Percentiles rank a stretch among this genome's conserved stretches.
Evolutionary conservation across 495 filamentous ascomycete genomes (phyloP).

Genomic region (Letharia lupina): DNA sequence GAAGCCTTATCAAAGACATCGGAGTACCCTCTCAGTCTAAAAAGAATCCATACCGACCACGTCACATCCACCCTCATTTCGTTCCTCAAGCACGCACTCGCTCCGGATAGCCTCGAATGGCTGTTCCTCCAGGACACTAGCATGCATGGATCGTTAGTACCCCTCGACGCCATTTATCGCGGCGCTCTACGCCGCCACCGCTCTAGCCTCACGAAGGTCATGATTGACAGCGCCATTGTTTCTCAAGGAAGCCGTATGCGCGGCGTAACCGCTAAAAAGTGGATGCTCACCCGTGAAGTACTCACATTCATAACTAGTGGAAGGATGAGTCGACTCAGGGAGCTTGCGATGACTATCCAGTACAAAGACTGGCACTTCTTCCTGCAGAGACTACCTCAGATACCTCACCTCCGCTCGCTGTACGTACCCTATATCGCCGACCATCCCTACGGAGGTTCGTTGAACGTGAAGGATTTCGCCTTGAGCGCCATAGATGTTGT

Average conservation of each 20-base stretch:
- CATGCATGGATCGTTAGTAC: constrained; percentile 48
- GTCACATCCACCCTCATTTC: constrained; percentile 70
- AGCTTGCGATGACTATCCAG: constrained; percentile 69
- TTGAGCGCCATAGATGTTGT: constrained; percentile 79
- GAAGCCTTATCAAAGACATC: constrained; percentile 21
- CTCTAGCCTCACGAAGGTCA: constrained; percentile 62
- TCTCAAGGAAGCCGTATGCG: constrained; percentile 27
- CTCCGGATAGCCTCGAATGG: constrained; percentile 76
- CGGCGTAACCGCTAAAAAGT: constrained; percentile 53
- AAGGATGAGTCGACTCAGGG: constrained; percentile 65
- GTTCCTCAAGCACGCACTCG: constrained; percentile 78
- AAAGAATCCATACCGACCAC: constrained; percentile 71
- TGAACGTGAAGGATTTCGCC: constrained; percentile 65
- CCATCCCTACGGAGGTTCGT: constrained; percentile 45
- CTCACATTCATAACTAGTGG: constrained; percentile 74
- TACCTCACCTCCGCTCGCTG: constrained; percentile 67
- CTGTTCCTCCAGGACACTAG: constrained; percentile 74
- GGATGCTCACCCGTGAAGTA: constrained; percentile 70
- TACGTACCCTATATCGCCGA: constrained; percentile 69
- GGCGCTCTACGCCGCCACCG: constrained; percentile 66
- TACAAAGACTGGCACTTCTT: constrained; percentile 90
- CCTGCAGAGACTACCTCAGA: constrained; percentile 68
- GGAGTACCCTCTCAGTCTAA: constrained; percentile 67
- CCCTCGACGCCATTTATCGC: constrained; percentile 66
- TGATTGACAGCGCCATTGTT: constrained; percentile 65